Evolutionary conservation across 768 basidiomycete genomes (phyloP).

Genomic region (Coprinellus aureogranulatus): DNA sequence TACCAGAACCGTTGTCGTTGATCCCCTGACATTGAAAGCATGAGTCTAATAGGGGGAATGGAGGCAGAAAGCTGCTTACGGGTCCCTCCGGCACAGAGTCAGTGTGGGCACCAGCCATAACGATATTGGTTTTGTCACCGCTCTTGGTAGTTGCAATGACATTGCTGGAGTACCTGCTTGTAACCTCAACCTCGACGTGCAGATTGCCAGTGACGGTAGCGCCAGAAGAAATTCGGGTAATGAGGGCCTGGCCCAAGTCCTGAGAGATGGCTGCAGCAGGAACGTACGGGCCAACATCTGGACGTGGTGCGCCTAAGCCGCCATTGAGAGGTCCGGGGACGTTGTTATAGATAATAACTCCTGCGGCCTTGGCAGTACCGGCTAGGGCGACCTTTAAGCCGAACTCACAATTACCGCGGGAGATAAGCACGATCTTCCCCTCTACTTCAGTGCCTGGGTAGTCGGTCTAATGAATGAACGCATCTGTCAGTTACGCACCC

Average conservation of each 20-base stretch:
- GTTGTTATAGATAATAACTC: slow-evolving; percentile 29
- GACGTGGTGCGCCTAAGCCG: slow-evolving; percentile 18
- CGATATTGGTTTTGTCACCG: slow-evolving; percentile 28
- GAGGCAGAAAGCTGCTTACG: slow-evolving; percentile 17
- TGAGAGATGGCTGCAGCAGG: slow-evolving; percentile 23
- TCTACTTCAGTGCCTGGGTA: slow-evolving; percentile 24
- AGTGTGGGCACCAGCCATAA: slow-evolving; percentile 27
- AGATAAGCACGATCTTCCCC: slow-evolving; percentile 28
- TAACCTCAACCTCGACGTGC: slow-evolving; percentile 22
- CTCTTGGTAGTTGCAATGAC: slow-evolving; percentile 30
- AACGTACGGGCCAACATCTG: slow-evolving; percentile 24
- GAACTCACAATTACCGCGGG: slow-evolving; percentile 26
- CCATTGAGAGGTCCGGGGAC: slow-evolving; percentile 18
- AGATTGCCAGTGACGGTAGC: slow-evolving; percentile 21
- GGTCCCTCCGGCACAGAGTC: slow-evolving; percentile 32
- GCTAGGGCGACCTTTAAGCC: slow-evolving; percentile 24
- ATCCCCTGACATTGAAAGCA: slow-evolving; percentile 20
- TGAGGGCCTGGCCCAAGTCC: slow-evolving; percentile 19
- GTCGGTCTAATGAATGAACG: slow-evolving; percentile 17
- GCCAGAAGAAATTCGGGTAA: slow-evolving; percentile 18
- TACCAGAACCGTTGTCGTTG: slow-evolving; percentile 30
- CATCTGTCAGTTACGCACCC: not conserved
- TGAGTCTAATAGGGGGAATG: not conserved
- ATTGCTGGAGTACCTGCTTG: slow-evolving; percentile 25
- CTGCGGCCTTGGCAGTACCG: slow-evolving; percentile 22